Percentiles rank a stretch among this genome's conserved stretches.
phyloP scores from a whole-genome alignment of 164 flowering plant species.

The Nelumbo lutea region DNA sequence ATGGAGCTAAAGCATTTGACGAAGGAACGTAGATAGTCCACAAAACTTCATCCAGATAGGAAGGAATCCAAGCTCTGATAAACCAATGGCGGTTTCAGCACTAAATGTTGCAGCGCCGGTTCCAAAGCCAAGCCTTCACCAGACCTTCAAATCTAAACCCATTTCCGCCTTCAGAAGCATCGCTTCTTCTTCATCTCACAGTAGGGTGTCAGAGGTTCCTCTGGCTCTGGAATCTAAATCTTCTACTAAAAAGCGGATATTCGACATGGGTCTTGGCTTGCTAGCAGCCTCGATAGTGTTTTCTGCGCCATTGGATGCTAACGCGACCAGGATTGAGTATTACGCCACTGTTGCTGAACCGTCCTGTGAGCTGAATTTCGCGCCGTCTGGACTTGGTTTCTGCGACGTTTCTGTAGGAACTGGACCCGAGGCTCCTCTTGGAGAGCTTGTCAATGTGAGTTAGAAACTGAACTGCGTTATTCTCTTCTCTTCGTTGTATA shows the following conservation, averaged over 20 bases:
- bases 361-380: conserved; percentile 60
- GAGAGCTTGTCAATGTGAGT: conserved; percentile 78
- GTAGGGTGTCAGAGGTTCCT: conserved; percentile 1
- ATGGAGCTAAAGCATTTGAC: too few relatives aligned
- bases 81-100: conserved; percentile 37
- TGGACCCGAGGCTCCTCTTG: conserved; percentile 57
- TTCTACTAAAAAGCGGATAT: conserved; percentile 23
- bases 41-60: too few relatives aligned
- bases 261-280: conserved; percentile 48
- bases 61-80: not conserved
- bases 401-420: conserved; percentile 66
- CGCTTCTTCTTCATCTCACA: not conserved
- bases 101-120: conserved; percentile 22
- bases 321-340: conserved; percentile 82
- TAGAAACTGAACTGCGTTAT: not conserved
- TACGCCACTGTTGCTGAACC: conserved; percentile 83
- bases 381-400: conserved; percentile 71
- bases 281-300: conserved; percentile 53
- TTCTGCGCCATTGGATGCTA: conserved; percentile 53
- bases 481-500: too few relatives aligned
- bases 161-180: conserved; percentile 13
- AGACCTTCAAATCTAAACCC: conserved; percentile 14
- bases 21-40: too few relatives aligned
- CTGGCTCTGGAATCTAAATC: conserved; percentile 13
- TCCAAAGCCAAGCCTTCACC: conserved; percentile 14